phyloP scores from a whole-genome alignment of 345 rosid species.

The Rhizophora apiculata region DNA sequence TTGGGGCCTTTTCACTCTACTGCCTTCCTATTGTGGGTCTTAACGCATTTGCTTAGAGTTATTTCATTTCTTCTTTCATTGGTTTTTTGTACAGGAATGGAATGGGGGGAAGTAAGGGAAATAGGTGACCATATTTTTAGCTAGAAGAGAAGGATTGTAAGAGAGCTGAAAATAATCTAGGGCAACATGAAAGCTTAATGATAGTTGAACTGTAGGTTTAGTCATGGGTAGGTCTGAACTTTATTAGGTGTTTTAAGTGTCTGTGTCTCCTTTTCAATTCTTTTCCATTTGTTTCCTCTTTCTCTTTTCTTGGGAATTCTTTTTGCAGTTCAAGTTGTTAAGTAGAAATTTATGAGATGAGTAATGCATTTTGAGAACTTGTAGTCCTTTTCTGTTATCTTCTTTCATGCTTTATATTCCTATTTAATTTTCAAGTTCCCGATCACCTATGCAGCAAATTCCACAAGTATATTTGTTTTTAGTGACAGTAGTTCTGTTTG shows the following conservation, averaged over 20 bases:
- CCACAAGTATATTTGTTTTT: too few species aligned
- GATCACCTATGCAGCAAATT: neutral
- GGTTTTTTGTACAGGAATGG: slow-evolving; percentile 57
- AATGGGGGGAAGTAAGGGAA: slow-evolving; percentile 33
- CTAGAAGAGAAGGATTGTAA: slow-evolving; percentile 32
- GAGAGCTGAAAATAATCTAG: slow-evolving; percentile 20
- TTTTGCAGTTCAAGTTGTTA: slow-evolving; percentile 60
- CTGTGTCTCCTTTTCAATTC: slow-evolving; percentile 23
- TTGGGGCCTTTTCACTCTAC: slow-evolving; percentile 7
- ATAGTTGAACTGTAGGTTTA: slow-evolving; percentile 35
- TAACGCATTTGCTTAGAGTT: slow-evolving; percentile 22
- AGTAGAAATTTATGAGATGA: slow-evolving; percentile 33
- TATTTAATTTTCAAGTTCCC: neutral
- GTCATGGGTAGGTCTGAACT: slow-evolving; percentile 31
- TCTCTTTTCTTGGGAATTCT: slow-evolving; percentile 39
- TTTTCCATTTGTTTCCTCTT: slow-evolving; percentile 13
- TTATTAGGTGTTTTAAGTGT: slow-evolving; percentile 25
- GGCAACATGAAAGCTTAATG: slow-evolving; percentile 26
- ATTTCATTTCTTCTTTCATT: slow-evolving; percentile 42
- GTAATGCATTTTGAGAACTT: slow-evolving; percentile 37
- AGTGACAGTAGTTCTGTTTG: too few species aligned
- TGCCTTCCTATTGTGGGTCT: slow-evolving; percentile 11
- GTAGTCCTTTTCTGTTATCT: neutral
- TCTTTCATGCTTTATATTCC: neutral
- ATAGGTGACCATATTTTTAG: slow-evolving; percentile 40